Conservation (phyloP, 2,329 filamentous ascomycete genomes). For the Exophiala viscosa region DNA sequence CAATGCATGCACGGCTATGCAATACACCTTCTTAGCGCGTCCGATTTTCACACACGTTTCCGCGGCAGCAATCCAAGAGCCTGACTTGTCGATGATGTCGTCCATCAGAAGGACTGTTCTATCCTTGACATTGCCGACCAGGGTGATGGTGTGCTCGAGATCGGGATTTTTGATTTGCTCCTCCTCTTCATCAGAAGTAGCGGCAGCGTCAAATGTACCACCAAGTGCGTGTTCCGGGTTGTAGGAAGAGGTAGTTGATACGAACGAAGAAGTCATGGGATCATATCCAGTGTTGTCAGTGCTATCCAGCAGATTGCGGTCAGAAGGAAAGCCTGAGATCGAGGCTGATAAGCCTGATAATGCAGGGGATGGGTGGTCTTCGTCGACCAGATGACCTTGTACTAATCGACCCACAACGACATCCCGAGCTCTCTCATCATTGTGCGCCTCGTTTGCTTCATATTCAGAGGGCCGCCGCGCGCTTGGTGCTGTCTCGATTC, state of each 20-base stretch:
- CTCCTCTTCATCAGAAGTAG: slow-evolving; percentile 86
- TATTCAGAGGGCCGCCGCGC: slow-evolving; percentile 42
- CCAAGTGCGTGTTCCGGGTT: slow-evolving; percentile 70
- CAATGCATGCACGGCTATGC: slow-evolving; percentile 93
- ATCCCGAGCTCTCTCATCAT: slow-evolving; percentile 77
- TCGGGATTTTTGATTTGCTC: slow-evolving; percentile 76
- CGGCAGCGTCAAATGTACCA: slow-evolving; percentile 78
- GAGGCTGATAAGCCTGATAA: slow-evolving; percentile 63
- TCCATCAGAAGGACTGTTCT: slow-evolving; percentile 91
- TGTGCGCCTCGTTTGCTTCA: slow-evolving; percentile 56
- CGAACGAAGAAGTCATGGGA: slow-evolving; percentile 76
- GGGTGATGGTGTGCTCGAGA: slow-evolving; percentile 89
- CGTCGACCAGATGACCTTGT: slow-evolving; percentile 92
- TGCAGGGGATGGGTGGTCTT: slow-evolving; percentile 78
- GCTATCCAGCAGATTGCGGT: slow-evolving; percentile 46
- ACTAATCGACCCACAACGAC: slow-evolving; percentile 88
- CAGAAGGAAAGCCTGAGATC: slow-evolving; percentile 50
- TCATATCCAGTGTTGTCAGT: slow-evolving; percentile 62
- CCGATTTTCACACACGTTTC: slow-evolving; percentile 88
- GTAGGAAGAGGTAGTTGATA: slow-evolving; percentile 75
- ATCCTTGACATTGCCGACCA: slow-evolving; percentile 91
- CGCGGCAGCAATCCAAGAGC: slow-evolving; percentile 94
- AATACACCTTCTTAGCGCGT: slow-evolving; percentile 88
- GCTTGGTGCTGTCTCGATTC: slow-evolving; percentile 36
- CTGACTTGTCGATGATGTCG: slow-evolving; percentile 98